A percentile compares a stretch with the other conserved stretches of the same genome.
These are phyloP conservation scores for Hemisphaericaspora xylanilytica DNA, from an alignment of 1,139 yeast genomes.

Conservation along the genomic window DNA sequence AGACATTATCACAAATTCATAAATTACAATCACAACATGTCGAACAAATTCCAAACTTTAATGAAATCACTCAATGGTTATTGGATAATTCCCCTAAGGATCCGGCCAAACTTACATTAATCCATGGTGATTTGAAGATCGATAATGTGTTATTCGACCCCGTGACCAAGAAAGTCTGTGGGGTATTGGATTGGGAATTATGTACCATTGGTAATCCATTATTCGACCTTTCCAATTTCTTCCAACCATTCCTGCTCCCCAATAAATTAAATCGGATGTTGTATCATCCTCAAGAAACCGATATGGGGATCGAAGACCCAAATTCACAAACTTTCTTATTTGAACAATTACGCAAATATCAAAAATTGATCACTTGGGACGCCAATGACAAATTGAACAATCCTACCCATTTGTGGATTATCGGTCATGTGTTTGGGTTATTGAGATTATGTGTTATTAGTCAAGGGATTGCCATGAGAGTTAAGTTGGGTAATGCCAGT, in stretches of 20 bases:
- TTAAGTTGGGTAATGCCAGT: constrained; percentile 57
- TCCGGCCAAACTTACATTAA: constrained; percentile 45
- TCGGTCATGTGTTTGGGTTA: constrained; percentile 61
- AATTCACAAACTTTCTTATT: constrained; percentile 25
- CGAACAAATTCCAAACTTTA: constrained; percentile 51
- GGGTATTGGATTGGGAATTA: constrained; percentile 68
- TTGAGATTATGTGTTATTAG: constrained; percentile 58
- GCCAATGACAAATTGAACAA: constrained; percentile 33
- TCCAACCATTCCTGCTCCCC: constrained; percentile 58
- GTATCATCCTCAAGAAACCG: constrained; percentile 29
- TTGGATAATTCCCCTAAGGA: constrained; percentile 45
- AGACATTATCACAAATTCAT: constrained; percentile 48
- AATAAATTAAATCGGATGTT: constrained; percentile 28
- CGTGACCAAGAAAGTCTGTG: constrained; percentile 47
- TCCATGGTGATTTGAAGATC: constrained; percentile 69
- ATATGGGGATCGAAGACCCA: constrained; percentile 37
- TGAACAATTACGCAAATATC: constrained; percentile 23
- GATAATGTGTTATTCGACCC: constrained; percentile 61
- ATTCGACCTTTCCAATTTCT: constrained; percentile 59
- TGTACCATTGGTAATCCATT: constrained; percentile 69
- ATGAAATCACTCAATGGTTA: constrained; percentile 44
- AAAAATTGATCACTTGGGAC: constrained; percentile 28
- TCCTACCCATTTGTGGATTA: constrained; percentile 48
- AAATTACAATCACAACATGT: constrained; percentile 51
- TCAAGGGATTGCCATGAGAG: constrained; percentile 68